Evolutionary conservation across 169 alveolate species (phyloP).

Genomic region (Cryptosporidium meleagridis): DNA sequence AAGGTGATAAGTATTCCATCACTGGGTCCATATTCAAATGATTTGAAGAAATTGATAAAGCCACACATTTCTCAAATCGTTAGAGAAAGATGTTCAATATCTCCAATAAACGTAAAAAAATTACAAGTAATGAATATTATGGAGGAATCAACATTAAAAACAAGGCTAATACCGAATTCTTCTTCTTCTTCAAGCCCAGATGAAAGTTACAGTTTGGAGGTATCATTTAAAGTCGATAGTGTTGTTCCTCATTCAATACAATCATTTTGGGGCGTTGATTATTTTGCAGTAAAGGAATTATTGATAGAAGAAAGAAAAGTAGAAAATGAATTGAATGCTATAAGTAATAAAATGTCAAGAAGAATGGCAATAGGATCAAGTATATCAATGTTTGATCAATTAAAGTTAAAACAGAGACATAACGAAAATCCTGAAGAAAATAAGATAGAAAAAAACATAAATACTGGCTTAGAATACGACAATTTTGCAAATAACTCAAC

Average conservation of each 20-base stretch:
- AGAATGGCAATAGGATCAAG: slow-evolving; percentile 56
- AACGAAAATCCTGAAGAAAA: neutral
- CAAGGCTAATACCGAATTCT: slow-evolving; percentile 47
- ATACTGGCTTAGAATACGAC: neutral
- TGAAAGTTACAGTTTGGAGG: slow-evolving; percentile 45
- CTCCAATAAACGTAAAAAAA: slow-evolving; percentile 27
- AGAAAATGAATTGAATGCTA: neutral
- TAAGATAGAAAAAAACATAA: neutral
- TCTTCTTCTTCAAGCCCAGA: slow-evolving; percentile 74
- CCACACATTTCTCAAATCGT: slow-evolving; percentile 45
- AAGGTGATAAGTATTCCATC: slow-evolving; percentile 30
- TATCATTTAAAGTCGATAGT: slow-evolving; percentile 50
- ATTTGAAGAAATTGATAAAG: slow-evolving; percentile 36
- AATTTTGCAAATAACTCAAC: neutral
- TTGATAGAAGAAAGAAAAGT: neutral
- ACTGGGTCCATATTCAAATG: slow-evolving; percentile 67
- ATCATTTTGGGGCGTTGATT: slow-evolving; percentile 63
- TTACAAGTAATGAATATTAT: neutral
- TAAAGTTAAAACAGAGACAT: neutral
- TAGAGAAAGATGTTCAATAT: slow-evolving; percentile 55
- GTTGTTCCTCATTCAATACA: slow-evolving; percentile 23
- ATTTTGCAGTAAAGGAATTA: neutral
- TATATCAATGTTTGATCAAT: slow-evolving; percentile 17
- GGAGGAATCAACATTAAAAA: slow-evolving; percentile 38
- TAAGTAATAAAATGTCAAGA: neutral